Conservation (phyloP, 2,329 filamentous ascomycete genomes). For the Penicillium hordei region DNA sequence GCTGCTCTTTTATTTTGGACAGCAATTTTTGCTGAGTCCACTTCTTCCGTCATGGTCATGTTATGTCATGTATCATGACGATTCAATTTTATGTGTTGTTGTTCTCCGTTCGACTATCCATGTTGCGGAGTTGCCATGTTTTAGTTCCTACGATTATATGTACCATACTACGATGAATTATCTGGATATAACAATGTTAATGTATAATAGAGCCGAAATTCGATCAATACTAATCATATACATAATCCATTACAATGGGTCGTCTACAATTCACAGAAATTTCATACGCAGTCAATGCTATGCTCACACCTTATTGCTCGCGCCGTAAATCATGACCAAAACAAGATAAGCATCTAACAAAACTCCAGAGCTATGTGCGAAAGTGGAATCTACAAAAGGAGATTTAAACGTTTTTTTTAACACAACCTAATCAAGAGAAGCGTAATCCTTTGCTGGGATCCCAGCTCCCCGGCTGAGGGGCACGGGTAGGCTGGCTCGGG, state of each 20-base stretch:
- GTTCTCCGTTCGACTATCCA: background rate
- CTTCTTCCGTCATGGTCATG: background rate
- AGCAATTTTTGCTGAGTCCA: too few relatives aligned
- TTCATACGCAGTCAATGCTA: background rate
- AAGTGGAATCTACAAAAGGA: background rate
- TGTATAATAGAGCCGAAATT: background rate
- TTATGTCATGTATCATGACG: background rate
- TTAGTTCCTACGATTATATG: background rate
- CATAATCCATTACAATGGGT: background rate
- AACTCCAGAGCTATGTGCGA: conserved; percentile 6
- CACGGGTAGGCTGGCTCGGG: conserved; percentile 14
- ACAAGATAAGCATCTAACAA: background rate
- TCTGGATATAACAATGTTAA: background rate
- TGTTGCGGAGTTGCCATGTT: background rate
- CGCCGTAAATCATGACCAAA: background rate
- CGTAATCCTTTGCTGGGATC: conserved; percentile 60
- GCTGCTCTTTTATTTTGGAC: too few relatives aligned
- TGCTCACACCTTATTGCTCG: background rate
- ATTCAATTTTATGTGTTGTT: background rate
- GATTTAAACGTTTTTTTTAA: background rate
- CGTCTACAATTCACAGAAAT: background rate
- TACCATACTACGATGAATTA: background rate
- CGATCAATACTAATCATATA: background rate
- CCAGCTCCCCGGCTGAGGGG: conserved; percentile 51
- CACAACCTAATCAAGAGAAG: conserved; percentile 44